Evolutionary conservation across 1,284 basidiomycete species (phyloP).

Genomic region (Leccinum angustisporum): DNA sequence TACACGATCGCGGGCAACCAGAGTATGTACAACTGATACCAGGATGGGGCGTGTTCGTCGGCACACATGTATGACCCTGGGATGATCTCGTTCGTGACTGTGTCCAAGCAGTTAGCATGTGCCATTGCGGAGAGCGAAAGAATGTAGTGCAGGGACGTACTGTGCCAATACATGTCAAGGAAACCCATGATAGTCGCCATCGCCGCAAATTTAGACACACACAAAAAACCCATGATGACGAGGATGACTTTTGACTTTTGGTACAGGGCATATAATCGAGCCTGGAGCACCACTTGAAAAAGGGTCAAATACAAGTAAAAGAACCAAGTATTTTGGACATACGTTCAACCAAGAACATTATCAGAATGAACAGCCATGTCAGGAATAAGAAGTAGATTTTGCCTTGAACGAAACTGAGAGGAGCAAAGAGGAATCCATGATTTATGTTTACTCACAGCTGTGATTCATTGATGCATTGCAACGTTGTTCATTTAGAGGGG

Average conservation of each 20-base stretch:
- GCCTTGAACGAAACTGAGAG: slow-evolving; percentile 9
- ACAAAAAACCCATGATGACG: slow-evolving; percentile 12
- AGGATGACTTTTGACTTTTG: slow-evolving; percentile 12
- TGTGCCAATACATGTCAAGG: background rate
- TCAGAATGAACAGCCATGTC: background rate
- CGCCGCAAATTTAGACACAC: slow-evolving; percentile 11
- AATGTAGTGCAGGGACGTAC: slow-evolving; percentile 5
- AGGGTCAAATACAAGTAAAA: background rate
- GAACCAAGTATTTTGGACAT: background rate
- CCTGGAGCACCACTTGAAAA: slow-evolving; percentile 16
- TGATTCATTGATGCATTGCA: background rate
- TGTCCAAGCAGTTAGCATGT: too few species aligned
- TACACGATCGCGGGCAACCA: slow-evolving; percentile 20
- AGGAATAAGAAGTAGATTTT: slow-evolving; percentile 7
- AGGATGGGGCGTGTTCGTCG: slow-evolving; percentile 3
- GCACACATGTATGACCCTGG: slow-evolving; percentile 18
- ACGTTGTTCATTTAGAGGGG: background rate
- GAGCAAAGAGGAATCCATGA: background rate
- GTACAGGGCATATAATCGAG: slow-evolving; percentile 20
- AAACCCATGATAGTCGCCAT: background rate
- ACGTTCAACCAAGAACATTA: slow-evolving; percentile 15
- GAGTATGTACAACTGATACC: slow-evolving; percentile 13
- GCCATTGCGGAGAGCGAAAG: too few species aligned
- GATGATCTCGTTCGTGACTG: slow-evolving; percentile 15
- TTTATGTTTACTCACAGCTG: background rate